phyloP scores from a whole-genome alignment of 345 rosid species.

The Erodium maritimum region DNA sequence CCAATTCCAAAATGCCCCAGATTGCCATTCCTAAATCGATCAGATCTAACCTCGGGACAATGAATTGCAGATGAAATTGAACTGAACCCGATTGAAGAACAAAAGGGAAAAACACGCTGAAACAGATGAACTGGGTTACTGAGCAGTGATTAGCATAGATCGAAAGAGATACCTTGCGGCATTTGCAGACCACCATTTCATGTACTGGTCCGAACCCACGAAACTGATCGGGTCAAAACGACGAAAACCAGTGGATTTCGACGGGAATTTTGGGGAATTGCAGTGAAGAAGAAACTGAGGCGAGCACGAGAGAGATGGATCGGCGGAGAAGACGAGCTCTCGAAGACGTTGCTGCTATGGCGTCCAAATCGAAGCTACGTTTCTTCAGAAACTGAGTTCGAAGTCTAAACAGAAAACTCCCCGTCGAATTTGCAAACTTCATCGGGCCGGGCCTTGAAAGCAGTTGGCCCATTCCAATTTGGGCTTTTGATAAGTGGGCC shows the following conservation, averaged over 20 bases:
- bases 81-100: neutral
- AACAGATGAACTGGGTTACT: conserved; percentile 1
- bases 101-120: neutral
- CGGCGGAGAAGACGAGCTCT: too few relatives aligned
- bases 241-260: neutral
- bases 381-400: too few relatives aligned
- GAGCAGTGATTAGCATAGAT: neutral
- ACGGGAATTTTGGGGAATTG: neutral
- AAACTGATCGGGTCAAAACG: conserved; percentile 1
- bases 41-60: conserved; percentile 6
- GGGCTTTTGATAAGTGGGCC: too few relatives aligned
- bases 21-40: neutral
- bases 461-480: too few relatives aligned
- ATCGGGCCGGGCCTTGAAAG: too few relatives aligned
- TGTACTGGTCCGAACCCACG: conserved; percentile 8
- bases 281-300: too few relatives aligned
- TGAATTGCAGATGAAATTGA: neutral
- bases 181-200: conserved; percentile 91
- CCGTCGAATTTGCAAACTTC: too few relatives aligned
- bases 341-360: too few relatives aligned
- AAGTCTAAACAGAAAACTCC: too few relatives aligned
- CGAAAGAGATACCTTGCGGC: conserved; percentile 50
- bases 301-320: too few relatives aligned
- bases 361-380: too few relatives aligned
- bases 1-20: neutral